phyloP scores from a whole-genome alignment of 2,329 filamentous ascomycete species.

The Phaeosphaeriaceae sp. region DNA sequence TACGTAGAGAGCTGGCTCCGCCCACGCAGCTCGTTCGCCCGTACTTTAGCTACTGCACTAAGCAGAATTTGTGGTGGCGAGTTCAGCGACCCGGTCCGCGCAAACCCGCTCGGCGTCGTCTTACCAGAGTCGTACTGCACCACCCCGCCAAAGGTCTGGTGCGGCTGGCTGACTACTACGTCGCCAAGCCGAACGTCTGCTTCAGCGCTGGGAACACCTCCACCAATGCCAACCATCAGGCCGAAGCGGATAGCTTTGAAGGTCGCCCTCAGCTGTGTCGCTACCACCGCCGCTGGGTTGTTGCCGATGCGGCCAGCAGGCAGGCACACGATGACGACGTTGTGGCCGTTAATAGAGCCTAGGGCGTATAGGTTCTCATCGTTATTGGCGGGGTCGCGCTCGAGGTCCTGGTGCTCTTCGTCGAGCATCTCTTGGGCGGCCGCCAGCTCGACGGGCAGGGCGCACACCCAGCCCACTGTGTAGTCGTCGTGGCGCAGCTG shows the following conservation, averaged over 20 bases:
- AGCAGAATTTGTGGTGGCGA: conserved; percentile 1
- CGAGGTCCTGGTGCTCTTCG: conserved; percentile 27
- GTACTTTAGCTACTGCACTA: conserved; percentile 2
- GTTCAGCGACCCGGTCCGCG: conserved; percentile 1
- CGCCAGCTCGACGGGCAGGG: conserved; percentile 23
- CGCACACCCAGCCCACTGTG: conserved; percentile 32
- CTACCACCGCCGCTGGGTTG: conserved; percentile 38
- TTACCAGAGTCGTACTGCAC: conserved; percentile 15
- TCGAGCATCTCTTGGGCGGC: conserved; percentile 9
- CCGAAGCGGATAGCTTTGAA: conserved; percentile 45
- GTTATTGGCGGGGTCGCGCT: conserved; percentile 14
- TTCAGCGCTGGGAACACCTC: conserved; percentile 20
- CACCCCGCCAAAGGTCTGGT: conserved; percentile 10
- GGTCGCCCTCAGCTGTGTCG: conserved; percentile 29
- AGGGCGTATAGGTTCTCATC: conserved; percentile 28
- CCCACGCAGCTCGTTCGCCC: neutral
- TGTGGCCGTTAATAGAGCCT: conserved; percentile 35
- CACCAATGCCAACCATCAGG: conserved; percentile 54
- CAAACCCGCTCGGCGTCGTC: conserved; percentile 2
- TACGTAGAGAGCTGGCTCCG: neutral
- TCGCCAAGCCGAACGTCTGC: conserved; percentile 10
- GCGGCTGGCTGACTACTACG: conserved; percentile 9
- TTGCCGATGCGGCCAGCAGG: conserved; percentile 41
- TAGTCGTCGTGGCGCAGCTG: conserved; percentile 23
- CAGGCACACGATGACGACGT: conserved; percentile 44